Conservation (phyloP, 345 rosid species). For the Clarkia xantiana region DNA sequence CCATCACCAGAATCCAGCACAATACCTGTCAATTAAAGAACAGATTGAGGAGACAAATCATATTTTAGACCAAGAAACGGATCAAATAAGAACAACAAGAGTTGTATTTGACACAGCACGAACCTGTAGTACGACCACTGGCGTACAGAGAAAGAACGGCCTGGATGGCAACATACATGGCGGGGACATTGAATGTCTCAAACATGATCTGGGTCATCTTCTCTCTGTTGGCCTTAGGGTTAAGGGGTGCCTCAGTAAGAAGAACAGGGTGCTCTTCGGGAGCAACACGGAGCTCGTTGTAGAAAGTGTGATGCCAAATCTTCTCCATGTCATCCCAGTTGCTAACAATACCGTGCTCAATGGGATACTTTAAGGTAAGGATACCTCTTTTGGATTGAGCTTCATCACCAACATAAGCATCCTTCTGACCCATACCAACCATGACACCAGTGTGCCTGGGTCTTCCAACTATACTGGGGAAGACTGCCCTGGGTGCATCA, state of each 20-base stretch:
- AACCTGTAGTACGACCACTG: constrained; percentile 59
- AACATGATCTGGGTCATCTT: constrained; percentile 81
- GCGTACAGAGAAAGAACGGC: constrained; percentile 49
- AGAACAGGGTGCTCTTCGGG: constrained; percentile 57
- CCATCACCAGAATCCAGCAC: constrained; percentile 67
- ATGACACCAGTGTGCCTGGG: constrained; percentile 70
- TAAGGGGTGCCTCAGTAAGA: constrained; percentile 52
- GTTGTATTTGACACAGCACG: background rate
- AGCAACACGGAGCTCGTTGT: constrained; percentile 63
- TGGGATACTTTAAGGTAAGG: constrained; percentile 59
- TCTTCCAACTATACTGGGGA: constrained; percentile 57
- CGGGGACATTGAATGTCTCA: constrained; percentile 55
- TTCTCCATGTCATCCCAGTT: constrained; percentile 78
- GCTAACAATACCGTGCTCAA: constrained; percentile 65
- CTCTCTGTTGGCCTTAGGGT: constrained; percentile 58
- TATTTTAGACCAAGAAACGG: background rate
- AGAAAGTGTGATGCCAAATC: constrained; percentile 74
- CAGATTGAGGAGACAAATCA: background rate
- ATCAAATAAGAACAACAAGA: background rate
- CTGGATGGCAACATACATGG: constrained; percentile 57
- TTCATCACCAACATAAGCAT: constrained; percentile 66
- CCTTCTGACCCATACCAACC: constrained; percentile 79
- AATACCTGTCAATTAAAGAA: constrained; percentile 24
- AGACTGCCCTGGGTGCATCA: constrained; percentile 60
- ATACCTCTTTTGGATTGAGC: constrained; percentile 72